Evolutionary conservation across 1,139 yeast genomes (phyloP), one percentile per base, ranked within the genome.

Genomic region (Saccharomycopsis phalli): DNA sequence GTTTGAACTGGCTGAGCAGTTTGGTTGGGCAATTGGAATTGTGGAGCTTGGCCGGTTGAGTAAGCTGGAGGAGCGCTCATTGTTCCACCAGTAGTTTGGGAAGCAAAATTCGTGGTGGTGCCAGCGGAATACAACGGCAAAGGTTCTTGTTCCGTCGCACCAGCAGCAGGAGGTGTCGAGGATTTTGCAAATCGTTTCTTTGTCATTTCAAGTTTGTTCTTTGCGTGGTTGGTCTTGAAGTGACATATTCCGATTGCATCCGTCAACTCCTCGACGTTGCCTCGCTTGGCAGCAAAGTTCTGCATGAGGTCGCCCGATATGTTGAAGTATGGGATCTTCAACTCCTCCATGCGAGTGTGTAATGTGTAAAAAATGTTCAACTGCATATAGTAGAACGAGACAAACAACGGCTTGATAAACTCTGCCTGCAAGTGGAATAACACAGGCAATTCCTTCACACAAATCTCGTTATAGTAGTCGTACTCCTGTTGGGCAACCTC

Each of bases 281-380:
- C 98, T 58, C 94, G 80, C 66, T 91, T 91, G 49, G 66, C 68
- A 34, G 62, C 62, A 62, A 81, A 91, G 2, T 91, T 81, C 56
- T 83, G 91, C 42, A 81, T 70, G 51, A 91, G 82, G 58, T 87
- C 97, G 39, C 83, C 69, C 40, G 72, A 67, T 56, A 91, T 67
- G 58, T 91, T 95, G 62, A 91, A 91, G 63, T 91, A 88, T 11
- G 97, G 95, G 50, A 91, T 91, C 65, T 91, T 87, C 81, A 88
- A 78, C 59, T 86, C 95, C 62, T 88, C 95, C 86, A 91, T 84
- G 53, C 83, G 73, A 55, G 72, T 81, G 66, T 83, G 88, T 49
- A 91, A 67, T 0, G 96, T 87, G 68, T 91, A 91, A 63, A 87
- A 91, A 47, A 91, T 86, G 66, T 91, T 91, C 65, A 91, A 73